phyloP scores from a whole-genome alignment of 2,329 filamentous ascomycete genomes.

The Cryphonectria japonica region DNA sequence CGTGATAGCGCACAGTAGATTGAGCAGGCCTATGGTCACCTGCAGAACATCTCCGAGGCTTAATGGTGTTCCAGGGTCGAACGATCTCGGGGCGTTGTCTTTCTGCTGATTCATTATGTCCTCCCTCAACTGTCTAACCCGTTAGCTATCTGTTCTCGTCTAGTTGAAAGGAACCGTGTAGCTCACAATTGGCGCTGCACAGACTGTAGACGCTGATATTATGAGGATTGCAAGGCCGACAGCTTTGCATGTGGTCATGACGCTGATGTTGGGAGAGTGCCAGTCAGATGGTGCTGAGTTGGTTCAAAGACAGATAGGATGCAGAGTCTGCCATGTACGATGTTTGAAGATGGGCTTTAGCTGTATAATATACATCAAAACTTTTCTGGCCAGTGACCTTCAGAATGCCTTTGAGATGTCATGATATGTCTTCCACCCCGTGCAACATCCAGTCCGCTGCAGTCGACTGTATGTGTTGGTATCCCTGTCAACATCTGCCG shows the following conservation, averaged over 20 bases:
- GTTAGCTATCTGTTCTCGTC: not conserved
- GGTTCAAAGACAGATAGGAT: too few species aligned
- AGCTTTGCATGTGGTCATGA: not conserved
- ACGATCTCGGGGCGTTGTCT: not conserved
- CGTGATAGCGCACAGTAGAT: not conserved
- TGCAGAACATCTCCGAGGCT: not conserved
- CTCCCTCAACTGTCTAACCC: not conserved
- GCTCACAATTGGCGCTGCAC: not conserved
- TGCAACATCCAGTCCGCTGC: too few species aligned
- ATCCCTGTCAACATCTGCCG: too few species aligned
- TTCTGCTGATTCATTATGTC: not conserved
- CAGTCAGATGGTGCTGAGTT: too few species aligned
- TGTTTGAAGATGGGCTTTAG: not conserved
- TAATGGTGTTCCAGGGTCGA: not conserved
- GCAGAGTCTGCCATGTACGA: not conserved
- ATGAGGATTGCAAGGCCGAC: not conserved
- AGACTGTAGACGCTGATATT: not conserved
- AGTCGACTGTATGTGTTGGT: too few species aligned
- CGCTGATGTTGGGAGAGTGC: too few species aligned
- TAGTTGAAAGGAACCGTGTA: not conserved
- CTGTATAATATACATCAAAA: not conserved
- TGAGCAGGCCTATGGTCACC: not conserved
- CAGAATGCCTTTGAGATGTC: too few species aligned
- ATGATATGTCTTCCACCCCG: too few species aligned
- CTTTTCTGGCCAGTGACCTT: too few species aligned